A percentile compares a stretch with the other conserved stretches of the same genome.
Conservation (phyloP, 768 basidiomycete genomes). For the Russula sp. region DNA sequence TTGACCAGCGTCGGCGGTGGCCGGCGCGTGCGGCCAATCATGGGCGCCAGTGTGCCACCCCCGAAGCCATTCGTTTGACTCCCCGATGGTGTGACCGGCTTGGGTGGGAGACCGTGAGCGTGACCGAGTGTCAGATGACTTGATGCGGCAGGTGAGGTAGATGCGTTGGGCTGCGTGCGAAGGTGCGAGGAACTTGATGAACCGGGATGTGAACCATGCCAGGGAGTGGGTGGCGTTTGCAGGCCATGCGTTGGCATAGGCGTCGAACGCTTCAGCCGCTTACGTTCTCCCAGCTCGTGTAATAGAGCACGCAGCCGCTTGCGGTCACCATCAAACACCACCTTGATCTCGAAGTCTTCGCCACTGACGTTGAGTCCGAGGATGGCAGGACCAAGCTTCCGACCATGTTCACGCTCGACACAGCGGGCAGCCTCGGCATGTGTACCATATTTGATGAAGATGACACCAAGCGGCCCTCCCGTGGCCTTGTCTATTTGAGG, state of each 20-base stretch:
- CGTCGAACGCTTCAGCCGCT: conserved; percentile 41
- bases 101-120: conserved; percentile 26
- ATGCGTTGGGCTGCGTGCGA: conserved; percentile 18
- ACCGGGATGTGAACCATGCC: conserved; percentile 37
- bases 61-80: conserved; percentile 22
- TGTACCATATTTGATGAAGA: conserved; percentile 62
- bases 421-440: conserved; percentile 70
- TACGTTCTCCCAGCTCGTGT: conserved; percentile 56
- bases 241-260: conserved; percentile 23
- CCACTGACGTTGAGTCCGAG: conserved; percentile 35
- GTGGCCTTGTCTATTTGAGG: conserved; percentile 74
- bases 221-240: conserved; percentile 13
- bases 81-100: conserved; percentile 26
- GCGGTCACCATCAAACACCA: conserved; percentile 79
- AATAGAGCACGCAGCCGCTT: conserved; percentile 59
- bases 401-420: conserved; percentile 63
- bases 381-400: conserved; percentile 49
- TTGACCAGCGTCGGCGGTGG: conserved; percentile 28
- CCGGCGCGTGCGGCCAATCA: conserved; percentile 28
- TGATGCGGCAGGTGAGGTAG: conserved; percentile 22
- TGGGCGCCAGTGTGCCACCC: conserved; percentile 22
- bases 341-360: conserved; percentile 62
- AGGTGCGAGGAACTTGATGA: conserved; percentile 23
- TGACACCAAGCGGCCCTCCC: conserved; percentile 81
- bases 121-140: conserved; percentile 11